Evolutionary conservation across 345 rosid species (phyloP), one percentile per base, ranked within the genome.

Genomic region (Arabis alpina): DNA sequence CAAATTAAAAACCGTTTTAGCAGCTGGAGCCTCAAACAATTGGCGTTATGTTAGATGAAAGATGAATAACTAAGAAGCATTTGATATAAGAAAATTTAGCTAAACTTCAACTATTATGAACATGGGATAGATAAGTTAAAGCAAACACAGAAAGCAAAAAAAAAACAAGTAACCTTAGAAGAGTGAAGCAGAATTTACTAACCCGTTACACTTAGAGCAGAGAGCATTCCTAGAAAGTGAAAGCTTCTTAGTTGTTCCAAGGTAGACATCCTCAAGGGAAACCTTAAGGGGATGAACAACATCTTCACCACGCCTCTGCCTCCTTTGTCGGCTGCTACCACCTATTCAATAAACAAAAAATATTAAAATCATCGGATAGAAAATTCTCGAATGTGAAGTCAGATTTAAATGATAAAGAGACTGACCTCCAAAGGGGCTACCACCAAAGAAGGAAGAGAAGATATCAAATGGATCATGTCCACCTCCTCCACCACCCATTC

Each of bases 161-260:
- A 8, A 36, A 8, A 36, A n/a, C n/a, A n/a, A 3, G 32, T 14
- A 36, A 10, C 6, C n/a, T 32, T 3, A n/a, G 28, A 50, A 50
- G 6, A 24, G 3, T 5, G 40, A 30, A 30, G 49, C 15, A 19
- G 14, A 72, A 37, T 9, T 3, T 13, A 73, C 95, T 51, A 51
- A 90, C 98, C 98, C 97, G 66, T 88, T 87, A 84, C 98, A 90
- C 82, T 90, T 93, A 61, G 83, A 77, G 83, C 98, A 93, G 14
- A 93, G 64, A 4, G 82, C 82, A 5, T 88, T 93, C 53, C 89
- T 84, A 1, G 97, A 85, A 5, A 93, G 90, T 1, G 98, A 87
- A 3, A 90, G 85, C 78, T 90, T 92, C 85, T 92, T 92, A 40
- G 85, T 81, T 12, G 87, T 85, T 36, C 98, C 97, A 23, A 85